phyloP scores from a whole-genome alignment of 495 filamentous ascomycete genomes.

The Penicillium atrosanguineum region DNA sequence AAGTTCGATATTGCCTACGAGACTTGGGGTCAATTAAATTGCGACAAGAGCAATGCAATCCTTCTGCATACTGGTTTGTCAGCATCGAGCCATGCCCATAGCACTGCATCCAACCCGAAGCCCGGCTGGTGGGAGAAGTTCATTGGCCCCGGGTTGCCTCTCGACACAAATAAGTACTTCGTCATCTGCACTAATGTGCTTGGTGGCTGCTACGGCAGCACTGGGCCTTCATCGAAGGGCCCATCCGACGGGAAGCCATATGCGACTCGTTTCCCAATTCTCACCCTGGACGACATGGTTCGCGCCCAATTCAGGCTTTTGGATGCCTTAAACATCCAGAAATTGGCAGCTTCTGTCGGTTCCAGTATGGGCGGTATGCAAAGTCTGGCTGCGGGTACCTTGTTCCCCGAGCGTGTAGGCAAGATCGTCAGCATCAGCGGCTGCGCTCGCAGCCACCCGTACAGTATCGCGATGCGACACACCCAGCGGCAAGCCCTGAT shows the following conservation, averaged over 20 bases:
- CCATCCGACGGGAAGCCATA: conserved; percentile 85
- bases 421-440: conserved; percentile 88
- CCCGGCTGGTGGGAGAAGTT: conserved; percentile 99
- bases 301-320: conserved; percentile 89
- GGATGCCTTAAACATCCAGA: conserved; percentile 73
- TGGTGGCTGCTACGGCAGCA: conserved; percentile 94
- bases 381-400: conserved; percentile 82
- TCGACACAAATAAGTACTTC: conserved; percentile 90
- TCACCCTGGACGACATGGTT: conserved; percentile 98
- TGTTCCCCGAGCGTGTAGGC: conserved; percentile 78
- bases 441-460: conserved; percentile 92
- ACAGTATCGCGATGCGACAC: conserved; percentile 99
- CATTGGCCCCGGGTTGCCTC: conserved; percentile 80
- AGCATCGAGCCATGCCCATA: conserved; percentile 93
- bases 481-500: conserved; percentile 96
- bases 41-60: conserved; percentile 82
- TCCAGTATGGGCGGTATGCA: conserved; percentile 99
- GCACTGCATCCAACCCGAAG: conserved; percentile 78
- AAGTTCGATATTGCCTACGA: conserved; percentile 92
- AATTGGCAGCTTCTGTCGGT: conserved; percentile 88
- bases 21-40: conserved; percentile 84
- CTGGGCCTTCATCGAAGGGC: conserved; percentile 84
- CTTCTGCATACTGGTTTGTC: conserved; percentile 92
- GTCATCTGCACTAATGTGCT: conserved; percentile 97
- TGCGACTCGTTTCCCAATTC: conserved; percentile 92